Evolutionary conservation across 2,329 filamentous ascomycete genomes (phyloP).

Genomic region (Cercospora berteroae): DNA sequence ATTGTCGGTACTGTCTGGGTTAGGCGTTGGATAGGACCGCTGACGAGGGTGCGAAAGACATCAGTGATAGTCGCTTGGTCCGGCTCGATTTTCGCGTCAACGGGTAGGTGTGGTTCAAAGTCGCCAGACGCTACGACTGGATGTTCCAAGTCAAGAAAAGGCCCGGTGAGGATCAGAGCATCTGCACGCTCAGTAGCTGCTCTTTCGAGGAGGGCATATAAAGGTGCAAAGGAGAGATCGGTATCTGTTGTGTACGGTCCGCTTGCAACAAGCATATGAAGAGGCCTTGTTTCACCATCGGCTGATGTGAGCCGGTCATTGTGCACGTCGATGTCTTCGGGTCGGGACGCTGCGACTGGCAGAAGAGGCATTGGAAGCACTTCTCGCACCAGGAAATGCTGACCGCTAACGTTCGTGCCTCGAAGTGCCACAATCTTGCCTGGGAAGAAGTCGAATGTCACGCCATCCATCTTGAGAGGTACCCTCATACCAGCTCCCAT

Average conservation of each 20-base stretch:
- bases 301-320: slow-evolving; percentile 64
- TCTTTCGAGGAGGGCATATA: slow-evolving; percentile 75
- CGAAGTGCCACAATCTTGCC: slow-evolving; percentile 87
- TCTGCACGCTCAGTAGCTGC: slow-evolving; percentile 75
- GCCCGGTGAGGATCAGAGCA: slow-evolving; percentile 74
- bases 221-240: slow-evolving; percentile 84
- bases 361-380: slow-evolving; percentile 73
- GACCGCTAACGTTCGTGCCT: slow-evolving; percentile 83
- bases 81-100: slow-evolving; percentile 46
- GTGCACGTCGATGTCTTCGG: slow-evolving; percentile 64
- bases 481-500: slow-evolving; percentile 80
- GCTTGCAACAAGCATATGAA: slow-evolving; percentile 74
- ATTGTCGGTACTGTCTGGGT: slow-evolving; percentile 69
- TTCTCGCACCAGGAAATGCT: slow-evolving; percentile 76
- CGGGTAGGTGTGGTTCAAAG: slow-evolving; percentile 45
- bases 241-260: slow-evolving; percentile 92
- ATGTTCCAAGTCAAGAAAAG: slow-evolving; percentile 90
- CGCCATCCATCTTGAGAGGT: slow-evolving; percentile 69
- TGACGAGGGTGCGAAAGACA: slow-evolving; percentile 78
- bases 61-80: slow-evolving; percentile 78
- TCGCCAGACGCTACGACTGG: slow-evolving; percentile 68
- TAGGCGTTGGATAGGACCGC: slow-evolving; percentile 69
- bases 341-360: slow-evolving; percentile 68
- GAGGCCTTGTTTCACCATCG: slow-evolving; percentile 61
- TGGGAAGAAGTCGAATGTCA: slow-evolving; percentile 84